Conservation (phyloP, 129 eudicot species). For the Helianthus annuus region HanXRQr2.0-SUNRISE NC_035441.2:135643087-135643586, state of each 20-base stretch:
- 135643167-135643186: slow-evolving; percentile 35
- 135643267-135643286: slow-evolving; percentile 37
- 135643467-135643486: background rate
- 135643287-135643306: background rate
- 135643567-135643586: slow-evolving; percentile 29
- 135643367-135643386: background rate
- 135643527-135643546: background rate
- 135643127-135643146: background rate
- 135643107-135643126: slow-evolving; percentile 1
- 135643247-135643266: slow-evolving; percentile 27
- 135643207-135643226: slow-evolving; percentile 43
- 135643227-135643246: slow-evolving; percentile 31
- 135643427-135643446: background rate
- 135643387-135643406: background rate
- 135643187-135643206: slow-evolving; percentile 60
- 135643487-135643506: background rate
- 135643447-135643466: background rate
- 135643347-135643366: too few relatives aligned
- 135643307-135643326: background rate
- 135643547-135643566: background rate
- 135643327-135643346: too few relatives aligned
- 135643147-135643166: background rate
- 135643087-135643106: background rate
- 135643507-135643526: background rate
- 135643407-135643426: background rate